Evolutionary conservation across 202 grass and related monocot species (phyloP).

Genomic region (Cymbopogon flexuosus): DNA sequence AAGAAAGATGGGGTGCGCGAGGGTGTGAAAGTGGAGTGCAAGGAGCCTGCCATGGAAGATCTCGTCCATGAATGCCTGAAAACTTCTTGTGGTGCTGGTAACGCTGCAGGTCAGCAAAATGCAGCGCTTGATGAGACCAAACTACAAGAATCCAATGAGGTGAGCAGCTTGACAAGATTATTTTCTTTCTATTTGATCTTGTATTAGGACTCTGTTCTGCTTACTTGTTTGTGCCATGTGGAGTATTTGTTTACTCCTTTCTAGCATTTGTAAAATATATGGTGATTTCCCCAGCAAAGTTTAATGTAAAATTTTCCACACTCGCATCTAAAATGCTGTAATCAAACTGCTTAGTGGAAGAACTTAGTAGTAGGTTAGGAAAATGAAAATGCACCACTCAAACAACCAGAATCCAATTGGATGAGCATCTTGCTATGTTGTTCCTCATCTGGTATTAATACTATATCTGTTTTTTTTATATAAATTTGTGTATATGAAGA

Average conservation of each 20-base stretch:
- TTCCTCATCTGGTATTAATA: too few relatives aligned
- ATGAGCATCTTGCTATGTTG: background rate
- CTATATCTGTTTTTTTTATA: too few relatives aligned
- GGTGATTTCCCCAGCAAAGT: background rate
- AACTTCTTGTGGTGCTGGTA: too few relatives aligned
- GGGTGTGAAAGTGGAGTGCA: background rate
- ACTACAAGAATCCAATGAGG: background rate
- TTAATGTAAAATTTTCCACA: background rate
- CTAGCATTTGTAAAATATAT: background rate
- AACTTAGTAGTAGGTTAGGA: background rate
- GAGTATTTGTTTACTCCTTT: background rate
- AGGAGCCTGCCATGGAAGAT: background rate
- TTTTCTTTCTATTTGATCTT: background rate
- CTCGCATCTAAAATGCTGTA: background rate
- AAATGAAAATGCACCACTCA: background rate
- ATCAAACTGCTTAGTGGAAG: background rate
- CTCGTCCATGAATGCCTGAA: background rate
- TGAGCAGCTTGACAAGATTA: background rate
- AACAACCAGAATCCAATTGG: background rate
- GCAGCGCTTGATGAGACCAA: background rate
- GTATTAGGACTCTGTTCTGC: background rate
- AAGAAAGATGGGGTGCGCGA: background rate
- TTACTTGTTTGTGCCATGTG: background rate
- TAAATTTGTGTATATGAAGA: too few relatives aligned
- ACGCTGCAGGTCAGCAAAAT: background rate